phyloP scores from a whole-genome alignment of 345 rosid genomes.

The Trapa bicornis region DNA sequence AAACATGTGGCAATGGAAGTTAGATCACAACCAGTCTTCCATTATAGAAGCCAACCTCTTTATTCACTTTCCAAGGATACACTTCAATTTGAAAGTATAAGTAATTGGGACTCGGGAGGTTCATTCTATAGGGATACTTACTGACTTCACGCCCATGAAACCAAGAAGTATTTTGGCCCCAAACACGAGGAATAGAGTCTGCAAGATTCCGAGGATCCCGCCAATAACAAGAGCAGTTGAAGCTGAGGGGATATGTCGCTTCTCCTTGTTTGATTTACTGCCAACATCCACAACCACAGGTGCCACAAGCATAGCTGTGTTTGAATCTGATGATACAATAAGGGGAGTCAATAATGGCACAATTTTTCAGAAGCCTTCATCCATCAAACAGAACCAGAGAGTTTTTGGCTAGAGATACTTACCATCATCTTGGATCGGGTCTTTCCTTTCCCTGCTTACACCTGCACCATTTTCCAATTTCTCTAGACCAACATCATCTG shows the following conservation, averaged over 20 bases:
- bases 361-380: background rate
- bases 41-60: no score
- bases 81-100: no score
- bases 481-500: conserved; percentile 16
- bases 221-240: conserved; percentile 88
- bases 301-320: conserved; percentile 14
- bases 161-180: conserved; percentile 50
- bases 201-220: conserved; percentile 55
- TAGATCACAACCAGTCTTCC: background rate
- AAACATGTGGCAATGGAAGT: background rate
- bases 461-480: conserved; percentile 23
- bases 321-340: conserved; percentile 4
- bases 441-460: background rate
- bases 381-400: no score
- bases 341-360: background rate
- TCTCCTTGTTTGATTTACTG: conserved; percentile 14
- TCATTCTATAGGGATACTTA: conserved; percentile 19
- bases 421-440: conserved; percentile 16
- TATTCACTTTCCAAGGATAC: no score
- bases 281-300: background rate
- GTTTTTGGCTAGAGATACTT: conserved; percentile 1
- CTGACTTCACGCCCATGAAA: conserved; percentile 89
- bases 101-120: background rate
- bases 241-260: conserved; percentile 60
- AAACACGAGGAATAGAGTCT: conserved; percentile 55